Conservation (phyloP, 495 filamentous ascomycete species). For the Aspergillus incahuasiensis region DNA sequence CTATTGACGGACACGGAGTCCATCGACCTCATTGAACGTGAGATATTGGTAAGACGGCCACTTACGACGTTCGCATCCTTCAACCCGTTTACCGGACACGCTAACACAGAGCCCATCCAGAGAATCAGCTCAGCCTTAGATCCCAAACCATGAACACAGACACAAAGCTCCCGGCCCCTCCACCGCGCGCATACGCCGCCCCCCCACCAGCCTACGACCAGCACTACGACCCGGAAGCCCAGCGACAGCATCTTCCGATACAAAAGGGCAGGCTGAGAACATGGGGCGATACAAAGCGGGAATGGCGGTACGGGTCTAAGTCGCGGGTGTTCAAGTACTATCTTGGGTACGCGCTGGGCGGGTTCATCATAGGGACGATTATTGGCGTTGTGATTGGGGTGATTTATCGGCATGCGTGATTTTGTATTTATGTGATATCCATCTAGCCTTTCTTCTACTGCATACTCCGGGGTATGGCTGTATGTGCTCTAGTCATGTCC, state of each 20-base stretch:
- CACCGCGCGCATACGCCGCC: not conserved
- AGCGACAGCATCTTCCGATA: not conserved
- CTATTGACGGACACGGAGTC: too few relatives aligned
- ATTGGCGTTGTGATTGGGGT: not conserved
- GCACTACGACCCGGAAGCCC: not conserved
- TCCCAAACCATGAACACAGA: not conserved
- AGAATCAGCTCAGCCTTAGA: too few relatives aligned
- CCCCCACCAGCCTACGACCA: not conserved
- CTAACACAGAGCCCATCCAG: too few relatives aligned
- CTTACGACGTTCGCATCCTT: too few relatives aligned
- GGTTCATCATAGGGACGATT: slow-evolving; percentile 1
- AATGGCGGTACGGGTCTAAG: slow-evolving; percentile 5
- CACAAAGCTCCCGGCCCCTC: not conserved
- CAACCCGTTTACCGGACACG: too few relatives aligned
- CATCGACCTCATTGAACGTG: too few relatives aligned
- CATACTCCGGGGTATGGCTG: too few relatives aligned
- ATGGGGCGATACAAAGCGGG: not conserved
- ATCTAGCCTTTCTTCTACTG: not conserved
- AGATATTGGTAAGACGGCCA: too few relatives aligned
- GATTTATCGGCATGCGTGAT: not conserved
- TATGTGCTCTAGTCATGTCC: too few relatives aligned
- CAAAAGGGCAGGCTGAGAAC: not conserved
- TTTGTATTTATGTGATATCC: too few relatives aligned
- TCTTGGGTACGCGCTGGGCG: not conserved
- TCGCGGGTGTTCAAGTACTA: slow-evolving; percentile 2